Evolutionary conservation across 2,329 filamentous ascomycete genomes (phyloP).

Genomic region (Chaetomium strumarium): DNA sequence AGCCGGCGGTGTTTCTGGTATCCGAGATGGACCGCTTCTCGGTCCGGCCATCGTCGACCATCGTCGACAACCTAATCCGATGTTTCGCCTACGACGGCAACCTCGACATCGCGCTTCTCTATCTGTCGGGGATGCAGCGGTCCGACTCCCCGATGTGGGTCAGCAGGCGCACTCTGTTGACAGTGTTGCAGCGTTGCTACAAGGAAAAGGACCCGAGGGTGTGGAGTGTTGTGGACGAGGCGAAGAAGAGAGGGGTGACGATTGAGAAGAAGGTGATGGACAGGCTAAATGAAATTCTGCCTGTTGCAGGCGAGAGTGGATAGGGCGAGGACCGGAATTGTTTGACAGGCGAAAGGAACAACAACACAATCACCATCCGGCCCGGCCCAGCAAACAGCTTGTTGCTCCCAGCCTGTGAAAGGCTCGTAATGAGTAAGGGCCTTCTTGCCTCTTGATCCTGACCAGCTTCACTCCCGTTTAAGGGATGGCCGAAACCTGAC

Average conservation of each 20-base stretch:
- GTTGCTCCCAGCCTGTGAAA: too few species aligned
- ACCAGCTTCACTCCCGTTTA: too few species aligned
- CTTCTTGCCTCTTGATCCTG: too few species aligned
- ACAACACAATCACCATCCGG: too few species aligned
- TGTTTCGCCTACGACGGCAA: slow-evolving; percentile 30
- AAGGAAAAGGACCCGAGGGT: slow-evolving; percentile 31
- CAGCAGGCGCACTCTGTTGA: slow-evolving; percentile 28
- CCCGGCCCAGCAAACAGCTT: too few species aligned
- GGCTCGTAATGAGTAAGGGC: too few species aligned
- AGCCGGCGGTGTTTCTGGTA: slow-evolving; percentile 31
- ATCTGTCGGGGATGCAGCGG: slow-evolving; percentile 12
- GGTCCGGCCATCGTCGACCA: slow-evolving; percentile 27
- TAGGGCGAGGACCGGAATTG: too few species aligned
- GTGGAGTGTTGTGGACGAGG: slow-evolving; percentile 30
- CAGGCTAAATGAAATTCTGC: background rate
- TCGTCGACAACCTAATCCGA: slow-evolving; percentile 31
- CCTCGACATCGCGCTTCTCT: slow-evolving; percentile 32
- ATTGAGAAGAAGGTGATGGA: background rate
- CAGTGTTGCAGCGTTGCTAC: slow-evolving; percentile 32
- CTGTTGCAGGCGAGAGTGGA: too few species aligned
- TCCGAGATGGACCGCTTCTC: slow-evolving; percentile 35
- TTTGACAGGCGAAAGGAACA: too few species aligned
- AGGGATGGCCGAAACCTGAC: too few species aligned
- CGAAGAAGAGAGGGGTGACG: slow-evolving; percentile 20
- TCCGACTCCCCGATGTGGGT: slow-evolving; percentile 26